These are phyloP conservation scores for Paraconiothyrium brasiliense DNA, from an alignment of 2,329 filamentous ascomycete genomes.

Conservation along the genomic window DNA sequence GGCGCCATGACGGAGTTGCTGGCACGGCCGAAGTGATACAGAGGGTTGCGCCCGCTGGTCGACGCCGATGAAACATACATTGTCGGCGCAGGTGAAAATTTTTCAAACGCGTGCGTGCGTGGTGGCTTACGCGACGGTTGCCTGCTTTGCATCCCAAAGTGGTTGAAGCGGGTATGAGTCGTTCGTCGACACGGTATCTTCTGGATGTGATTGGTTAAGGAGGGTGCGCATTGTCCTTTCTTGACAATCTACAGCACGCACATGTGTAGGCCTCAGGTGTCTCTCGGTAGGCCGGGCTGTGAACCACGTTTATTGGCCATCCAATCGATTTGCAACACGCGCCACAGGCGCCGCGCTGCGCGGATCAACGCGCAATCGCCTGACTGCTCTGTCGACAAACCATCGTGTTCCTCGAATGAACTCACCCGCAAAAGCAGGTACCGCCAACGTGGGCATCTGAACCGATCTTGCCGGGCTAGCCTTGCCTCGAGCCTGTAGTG, in stretches of 20 bases:
- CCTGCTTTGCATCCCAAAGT: slow-evolving; percentile 9
- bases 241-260: not conserved
- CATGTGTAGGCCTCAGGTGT: not conserved
- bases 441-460: not conserved
- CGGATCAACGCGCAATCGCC: slow-evolving; percentile 2
- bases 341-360: not conserved
- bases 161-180: not conserved
- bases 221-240: not conserved
- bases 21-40: not conserved
- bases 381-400: not conserved
- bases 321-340: not conserved
- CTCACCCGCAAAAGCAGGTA: not conserved
- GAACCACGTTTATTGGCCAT: not conserved
- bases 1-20: not conserved
- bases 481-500: not conserved
- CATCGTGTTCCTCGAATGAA: not conserved
- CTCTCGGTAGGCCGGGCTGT: not conserved
- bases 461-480: not conserved
- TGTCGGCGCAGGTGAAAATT: slow-evolving; percentile 9
- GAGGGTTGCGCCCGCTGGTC: not conserved
- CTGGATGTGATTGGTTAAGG: not conserved
- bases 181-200: not conserved
- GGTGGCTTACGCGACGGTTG: slow-evolving; percentile 4
- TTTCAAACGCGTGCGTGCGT: slow-evolving; percentile 4
- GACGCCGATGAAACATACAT: not conserved